Conservation (phyloP, 257 asterid genomes). For the Forsythia suspensa region DNA sequence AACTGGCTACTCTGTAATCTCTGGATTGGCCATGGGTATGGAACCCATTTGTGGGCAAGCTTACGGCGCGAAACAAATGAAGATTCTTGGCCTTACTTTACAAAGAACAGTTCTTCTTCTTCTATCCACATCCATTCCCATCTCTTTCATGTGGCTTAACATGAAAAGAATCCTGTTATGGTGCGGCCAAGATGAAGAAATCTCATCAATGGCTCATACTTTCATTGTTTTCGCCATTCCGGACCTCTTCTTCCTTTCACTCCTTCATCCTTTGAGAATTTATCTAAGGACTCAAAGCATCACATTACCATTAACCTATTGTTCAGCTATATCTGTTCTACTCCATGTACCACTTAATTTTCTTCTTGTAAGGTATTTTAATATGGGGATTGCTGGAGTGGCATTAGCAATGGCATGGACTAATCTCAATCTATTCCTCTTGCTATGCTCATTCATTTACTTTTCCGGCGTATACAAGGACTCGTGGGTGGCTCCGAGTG, state of each 20-base stretch:
- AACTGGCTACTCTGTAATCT: constrained; percentile 93
- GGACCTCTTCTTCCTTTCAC: constrained; percentile 72
- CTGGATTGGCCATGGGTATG: constrained; percentile 98
- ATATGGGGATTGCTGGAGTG: constrained; percentile 73
- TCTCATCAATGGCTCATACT: constrained; percentile 70
- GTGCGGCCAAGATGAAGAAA: constrained; percentile 83
- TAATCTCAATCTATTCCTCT: constrained; percentile 58
- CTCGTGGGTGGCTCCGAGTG: constrained; percentile 71
- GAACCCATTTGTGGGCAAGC: constrained; percentile 99
- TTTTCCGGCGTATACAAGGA: constrained; percentile 63
- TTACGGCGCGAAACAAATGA: constrained; percentile 88
- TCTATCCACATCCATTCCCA: constrained; percentile 68
- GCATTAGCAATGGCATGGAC: constrained; percentile 88
- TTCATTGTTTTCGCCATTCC: constrained; percentile 82
- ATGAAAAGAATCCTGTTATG: constrained; percentile 65
- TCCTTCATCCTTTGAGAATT: constrained; percentile 76
- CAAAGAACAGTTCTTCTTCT: constrained; percentile 85
- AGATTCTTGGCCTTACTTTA: constrained; percentile 78
- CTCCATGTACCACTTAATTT: constrained; percentile 77
- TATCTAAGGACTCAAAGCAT: constrained; percentile 74
- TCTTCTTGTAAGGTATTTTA: constrained; percentile 48
- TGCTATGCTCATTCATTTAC: constrained; percentile 51
- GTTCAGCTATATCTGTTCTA: constrained; percentile 58
- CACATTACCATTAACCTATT: constrained; percentile 73
- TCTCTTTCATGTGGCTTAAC: constrained; percentile 83